Conservation (phyloP, 805 yeast genomes). For the Metschnikowia santaceciliae region DNA sequence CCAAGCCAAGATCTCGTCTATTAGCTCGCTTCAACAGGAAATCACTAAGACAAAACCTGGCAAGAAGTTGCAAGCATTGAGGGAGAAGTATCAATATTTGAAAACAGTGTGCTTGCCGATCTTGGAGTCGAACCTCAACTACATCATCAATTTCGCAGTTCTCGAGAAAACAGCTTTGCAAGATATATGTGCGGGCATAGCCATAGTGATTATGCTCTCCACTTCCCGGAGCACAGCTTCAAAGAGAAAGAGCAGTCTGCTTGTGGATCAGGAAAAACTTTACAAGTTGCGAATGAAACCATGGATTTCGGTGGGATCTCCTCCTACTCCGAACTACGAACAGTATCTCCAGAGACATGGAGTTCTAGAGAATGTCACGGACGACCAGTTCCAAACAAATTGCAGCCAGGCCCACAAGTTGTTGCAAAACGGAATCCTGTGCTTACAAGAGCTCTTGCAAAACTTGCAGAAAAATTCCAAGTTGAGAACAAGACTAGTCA, state of each 20-base stretch:
- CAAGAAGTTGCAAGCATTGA: slow-evolving; percentile 42
- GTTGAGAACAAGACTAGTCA: slow-evolving; percentile 3
- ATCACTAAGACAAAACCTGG: slow-evolving; percentile 36
- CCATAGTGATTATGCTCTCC: slow-evolving; percentile 3
- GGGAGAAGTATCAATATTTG: slow-evolving; percentile 27
- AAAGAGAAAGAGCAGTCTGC: background rate
- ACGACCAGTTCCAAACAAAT: background rate
- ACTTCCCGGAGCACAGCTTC: background rate
- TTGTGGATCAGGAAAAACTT: slow-evolving; percentile 17
- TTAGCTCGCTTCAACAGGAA: slow-evolving; percentile 18
- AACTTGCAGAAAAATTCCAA: slow-evolving; percentile 8
- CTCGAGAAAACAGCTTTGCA: slow-evolving; percentile 22
- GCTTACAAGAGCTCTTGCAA: slow-evolving; percentile 4
- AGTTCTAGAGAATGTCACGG: background rate
- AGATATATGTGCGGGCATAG: slow-evolving; percentile 15
- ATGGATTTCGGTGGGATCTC: slow-evolving; percentile 75
- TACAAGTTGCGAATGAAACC: slow-evolving; percentile 65
- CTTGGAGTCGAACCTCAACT: slow-evolving; percentile 24
- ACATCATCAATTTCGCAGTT: slow-evolving; percentile 21
- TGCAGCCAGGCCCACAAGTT: background rate
- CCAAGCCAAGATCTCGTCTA: slow-evolving; percentile 15
- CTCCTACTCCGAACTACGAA: slow-evolving; percentile 53
- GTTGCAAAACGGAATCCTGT: slow-evolving; percentile 3
- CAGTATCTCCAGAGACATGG: slow-evolving; percentile 22
- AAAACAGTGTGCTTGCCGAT: slow-evolving; percentile 33